Conservation (phyloP, 2,329 filamentous ascomycete species). For the Macroventuria anomochaeta region DNA sequence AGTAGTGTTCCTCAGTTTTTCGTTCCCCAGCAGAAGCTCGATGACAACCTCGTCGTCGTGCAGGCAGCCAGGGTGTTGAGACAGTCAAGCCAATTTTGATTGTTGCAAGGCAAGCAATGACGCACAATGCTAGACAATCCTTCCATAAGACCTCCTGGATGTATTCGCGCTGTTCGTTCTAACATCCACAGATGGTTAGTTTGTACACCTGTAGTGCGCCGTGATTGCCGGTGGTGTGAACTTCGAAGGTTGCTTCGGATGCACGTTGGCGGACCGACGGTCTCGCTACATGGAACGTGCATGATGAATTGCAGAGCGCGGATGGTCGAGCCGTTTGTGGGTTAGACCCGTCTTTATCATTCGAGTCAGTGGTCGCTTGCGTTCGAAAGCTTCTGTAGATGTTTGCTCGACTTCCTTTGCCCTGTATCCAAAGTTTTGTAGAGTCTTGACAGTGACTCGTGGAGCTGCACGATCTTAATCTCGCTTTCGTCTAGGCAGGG, state of each 20-base stretch:
- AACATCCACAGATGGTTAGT: background rate
- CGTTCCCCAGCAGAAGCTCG: background rate
- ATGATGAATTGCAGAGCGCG: slow-evolving; percentile 4
- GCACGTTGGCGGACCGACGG: background rate
- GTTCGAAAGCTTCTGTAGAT: background rate
- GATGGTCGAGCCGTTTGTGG: slow-evolving; percentile 8
- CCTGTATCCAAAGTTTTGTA: background rate
- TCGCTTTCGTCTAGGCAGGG: background rate
- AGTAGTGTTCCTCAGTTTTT: slow-evolving; percentile 6
- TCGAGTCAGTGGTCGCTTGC: background rate
- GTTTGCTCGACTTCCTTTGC: background rate
- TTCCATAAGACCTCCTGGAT: background rate
- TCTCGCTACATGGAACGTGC: background rate
- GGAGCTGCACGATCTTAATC: background rate
- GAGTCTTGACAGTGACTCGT: background rate
- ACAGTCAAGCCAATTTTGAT: background rate
- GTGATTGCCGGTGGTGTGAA: background rate
- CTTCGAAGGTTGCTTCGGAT: background rate
- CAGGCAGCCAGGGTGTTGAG: background rate
- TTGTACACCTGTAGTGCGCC: background rate
- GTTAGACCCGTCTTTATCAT: background rate
- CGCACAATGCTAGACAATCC: no score
- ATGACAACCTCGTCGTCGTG: slow-evolving; percentile 3
- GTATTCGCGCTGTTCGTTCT: background rate
- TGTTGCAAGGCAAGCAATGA: background rate